Evolutionary conservation across 2,329 filamentous ascomycete species (phyloP).

Genomic region (Pseudohalonectria lignicola): DNA sequence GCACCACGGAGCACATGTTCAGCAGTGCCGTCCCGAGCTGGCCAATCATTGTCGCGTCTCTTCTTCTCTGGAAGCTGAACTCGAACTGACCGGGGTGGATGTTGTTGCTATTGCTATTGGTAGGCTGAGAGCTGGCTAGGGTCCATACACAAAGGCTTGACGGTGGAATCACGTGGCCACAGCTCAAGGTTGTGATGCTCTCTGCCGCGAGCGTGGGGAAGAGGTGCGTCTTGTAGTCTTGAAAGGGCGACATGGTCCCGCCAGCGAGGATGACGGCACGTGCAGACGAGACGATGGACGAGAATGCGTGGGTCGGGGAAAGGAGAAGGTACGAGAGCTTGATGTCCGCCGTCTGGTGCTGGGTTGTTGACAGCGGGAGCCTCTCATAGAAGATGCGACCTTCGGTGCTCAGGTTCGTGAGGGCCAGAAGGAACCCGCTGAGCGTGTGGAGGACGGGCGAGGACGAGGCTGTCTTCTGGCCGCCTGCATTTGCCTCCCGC

Average conservation of each 20-base stretch:
- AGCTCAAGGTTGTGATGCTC: slow-evolving; percentile 73
- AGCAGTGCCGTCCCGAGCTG: slow-evolving; percentile 67
- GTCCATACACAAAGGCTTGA: slow-evolving; percentile 73
- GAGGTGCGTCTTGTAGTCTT: slow-evolving; percentile 77
- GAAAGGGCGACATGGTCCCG: slow-evolving; percentile 95
- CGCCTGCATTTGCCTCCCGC: slow-evolving; percentile 11
- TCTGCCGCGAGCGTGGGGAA: slow-evolving; percentile 60
- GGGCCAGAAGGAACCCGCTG: slow-evolving; percentile 57
- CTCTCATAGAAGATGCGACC: slow-evolving; percentile 56
- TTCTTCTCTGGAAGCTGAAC: slow-evolving; percentile 75
- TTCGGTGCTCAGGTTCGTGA: slow-evolving; percentile 76
- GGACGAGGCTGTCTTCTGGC: slow-evolving; percentile 32
- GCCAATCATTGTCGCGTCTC: slow-evolving; percentile 55
- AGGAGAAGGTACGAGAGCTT: slow-evolving; percentile 76
- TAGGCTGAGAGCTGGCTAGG: slow-evolving; percentile 35
- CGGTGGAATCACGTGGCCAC: slow-evolving; percentile 83
- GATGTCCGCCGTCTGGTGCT: slow-evolving; percentile 28
- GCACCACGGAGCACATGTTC: slow-evolving; percentile 61
- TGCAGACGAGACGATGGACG: slow-evolving; percentile 73
- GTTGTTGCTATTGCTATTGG: slow-evolving; percentile 4
- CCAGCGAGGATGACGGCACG: slow-evolving; percentile 84
- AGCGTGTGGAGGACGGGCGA: slow-evolving; percentile 44
- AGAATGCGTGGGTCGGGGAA: slow-evolving; percentile 85
- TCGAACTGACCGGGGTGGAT: slow-evolving; percentile 45
- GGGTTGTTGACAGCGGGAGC: slow-evolving; percentile 11